These are phyloP conservation scores for Verticillium longisporum DNA, from an alignment of 2,329 filamentous ascomycete species.

Conservation along the genomic window DNA sequence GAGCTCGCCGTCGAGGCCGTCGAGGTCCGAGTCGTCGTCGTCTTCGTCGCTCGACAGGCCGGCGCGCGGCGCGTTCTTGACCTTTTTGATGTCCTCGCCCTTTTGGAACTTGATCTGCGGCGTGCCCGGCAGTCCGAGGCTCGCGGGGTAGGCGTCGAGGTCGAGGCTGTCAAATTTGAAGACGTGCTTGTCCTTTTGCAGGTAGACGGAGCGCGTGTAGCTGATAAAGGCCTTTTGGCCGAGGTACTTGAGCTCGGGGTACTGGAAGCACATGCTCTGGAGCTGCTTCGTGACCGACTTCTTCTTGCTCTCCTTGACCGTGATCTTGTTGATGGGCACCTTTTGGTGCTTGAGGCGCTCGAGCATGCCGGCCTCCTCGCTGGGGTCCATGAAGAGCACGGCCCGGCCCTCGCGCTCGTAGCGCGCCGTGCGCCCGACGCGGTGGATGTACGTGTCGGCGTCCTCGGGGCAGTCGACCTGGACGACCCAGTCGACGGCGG, in stretches of 20 bases:
- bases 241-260: slow-evolving; percentile 87
- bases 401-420: slow-evolving; percentile 84
- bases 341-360: slow-evolving; percentile 80
- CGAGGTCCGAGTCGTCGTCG: slow-evolving; percentile 43
- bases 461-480: slow-evolving; percentile 97
- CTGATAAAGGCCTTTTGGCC: slow-evolving; percentile 94
- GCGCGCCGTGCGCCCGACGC: slow-evolving; percentile 88
- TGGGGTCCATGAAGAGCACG: slow-evolving; percentile 86
- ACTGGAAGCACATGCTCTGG: slow-evolving; percentile 93
- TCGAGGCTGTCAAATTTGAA: slow-evolving; percentile 81
- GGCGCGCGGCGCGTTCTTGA: slow-evolving; percentile 78
- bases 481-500: slow-evolving; percentile 97
- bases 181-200: slow-evolving; percentile 87
- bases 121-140: slow-evolving; percentile 81
- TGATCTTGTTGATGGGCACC: slow-evolving; percentile 80
- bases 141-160: slow-evolving; percentile 78
- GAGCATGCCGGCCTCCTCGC: slow-evolving; percentile 88
- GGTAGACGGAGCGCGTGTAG: slow-evolving; percentile 75
- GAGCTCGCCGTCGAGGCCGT: slow-evolving; percentile 31
- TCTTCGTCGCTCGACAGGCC: slow-evolving; percentile 58
- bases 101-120: slow-evolving; percentile 92
- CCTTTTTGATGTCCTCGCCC: slow-evolving; percentile 76
- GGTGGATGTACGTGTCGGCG: slow-evolving; percentile 94
- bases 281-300: slow-evolving; percentile 76
- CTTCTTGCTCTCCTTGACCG: slow-evolving; percentile 84